Conservation (phyloP, 176 grass and related monocot species). For the Carex myosuroides region DNA sequence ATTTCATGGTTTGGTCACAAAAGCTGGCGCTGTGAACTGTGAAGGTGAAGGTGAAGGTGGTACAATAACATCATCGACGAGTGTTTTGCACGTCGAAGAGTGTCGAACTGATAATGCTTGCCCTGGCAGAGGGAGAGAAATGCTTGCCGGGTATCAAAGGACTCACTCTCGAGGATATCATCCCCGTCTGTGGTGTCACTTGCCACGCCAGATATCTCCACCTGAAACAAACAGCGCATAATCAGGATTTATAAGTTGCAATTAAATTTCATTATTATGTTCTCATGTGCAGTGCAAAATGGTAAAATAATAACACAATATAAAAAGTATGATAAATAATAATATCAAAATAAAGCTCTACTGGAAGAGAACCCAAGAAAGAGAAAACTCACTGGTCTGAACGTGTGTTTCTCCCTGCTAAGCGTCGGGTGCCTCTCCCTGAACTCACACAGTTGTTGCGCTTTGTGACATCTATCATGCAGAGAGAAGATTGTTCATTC, state of each 20-base stretch:
- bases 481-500: slow-evolving; percentile 7
- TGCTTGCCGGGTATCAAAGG: slow-evolving; percentile 73
- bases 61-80: slow-evolving; percentile 99
- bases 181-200: slow-evolving; percentile 78
- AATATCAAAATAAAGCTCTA: neutral
- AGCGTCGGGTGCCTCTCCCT: slow-evolving; percentile 69
- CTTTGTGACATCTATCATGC: slow-evolving; percentile 55
- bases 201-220: slow-evolving; percentile 46
- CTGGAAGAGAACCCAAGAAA: neutral
- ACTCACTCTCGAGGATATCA: slow-evolving; percentile 82
- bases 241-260: neutral
- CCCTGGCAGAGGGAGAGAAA: slow-evolving; percentile 93
- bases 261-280: neutral
- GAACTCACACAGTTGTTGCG: slow-evolving; percentile 57
- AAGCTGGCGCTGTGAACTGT: no score
- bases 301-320: neutral
- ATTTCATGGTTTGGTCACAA: no score
- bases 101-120: slow-evolving; percentile 97
- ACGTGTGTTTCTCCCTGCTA: slow-evolving; percentile 54
- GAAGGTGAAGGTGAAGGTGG: slow-evolving; percentile 47
- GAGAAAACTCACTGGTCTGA: slow-evolving; percentile 53
- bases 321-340: neutral
- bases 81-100: slow-evolving; percentile 88
- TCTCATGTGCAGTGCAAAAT: neutral
- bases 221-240: slow-evolving; percentile 29